Evolutionary conservation across 2,329 filamentous ascomycete species (phyloP).

Genomic region (Talaromyces atroroseus): DNA sequence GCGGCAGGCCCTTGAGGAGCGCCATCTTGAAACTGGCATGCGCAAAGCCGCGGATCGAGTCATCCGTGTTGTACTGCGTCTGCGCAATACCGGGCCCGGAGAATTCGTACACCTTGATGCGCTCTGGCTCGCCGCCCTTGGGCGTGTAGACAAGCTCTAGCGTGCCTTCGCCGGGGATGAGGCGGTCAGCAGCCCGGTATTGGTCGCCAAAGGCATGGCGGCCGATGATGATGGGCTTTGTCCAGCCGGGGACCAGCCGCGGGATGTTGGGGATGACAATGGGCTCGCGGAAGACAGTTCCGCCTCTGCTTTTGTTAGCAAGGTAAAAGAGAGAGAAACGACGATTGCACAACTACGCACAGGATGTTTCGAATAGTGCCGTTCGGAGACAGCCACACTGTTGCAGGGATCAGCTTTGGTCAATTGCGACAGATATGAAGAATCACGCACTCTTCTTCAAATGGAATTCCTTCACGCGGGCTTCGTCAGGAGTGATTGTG

Average conservation of each 20-base stretch:
- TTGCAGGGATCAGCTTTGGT: constrained; percentile 11
- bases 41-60: constrained; percentile 90
- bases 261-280: constrained; percentile 94
- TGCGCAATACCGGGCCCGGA: constrained; percentile 79
- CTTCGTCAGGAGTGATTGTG: constrained; percentile 97
- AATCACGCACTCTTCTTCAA: constrained; percentile 86
- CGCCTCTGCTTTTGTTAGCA: constrained; percentile 50
- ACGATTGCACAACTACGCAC: constrained; percentile 27
- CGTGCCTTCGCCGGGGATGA: constrained; percentile 76
- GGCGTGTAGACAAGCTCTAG: constrained; percentile 95
- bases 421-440: constrained; percentile 13
- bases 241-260: constrained; percentile 92
- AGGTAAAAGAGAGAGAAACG: not conserved
- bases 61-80: constrained; percentile 97
- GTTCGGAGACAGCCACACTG: constrained; percentile 98
- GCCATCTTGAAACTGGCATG: constrained; percentile 97
- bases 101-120: constrained; percentile 88
- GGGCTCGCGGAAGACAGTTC: constrained; percentile 97
- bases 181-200: constrained; percentile 91
- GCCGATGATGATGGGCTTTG: constrained; percentile 98
- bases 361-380: constrained; percentile 70
- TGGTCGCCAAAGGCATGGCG: constrained; percentile 98
- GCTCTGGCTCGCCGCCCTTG: constrained; percentile 67
- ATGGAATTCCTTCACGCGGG: constrained; percentile 93
- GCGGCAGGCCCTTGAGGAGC: constrained; percentile 75